Percentiles rank a stretch among this genome's conserved stretches.
phyloP scores from a whole-genome alignment of 129 eudicot genomes.

The Smallanthus sonchifolius region DNA sequence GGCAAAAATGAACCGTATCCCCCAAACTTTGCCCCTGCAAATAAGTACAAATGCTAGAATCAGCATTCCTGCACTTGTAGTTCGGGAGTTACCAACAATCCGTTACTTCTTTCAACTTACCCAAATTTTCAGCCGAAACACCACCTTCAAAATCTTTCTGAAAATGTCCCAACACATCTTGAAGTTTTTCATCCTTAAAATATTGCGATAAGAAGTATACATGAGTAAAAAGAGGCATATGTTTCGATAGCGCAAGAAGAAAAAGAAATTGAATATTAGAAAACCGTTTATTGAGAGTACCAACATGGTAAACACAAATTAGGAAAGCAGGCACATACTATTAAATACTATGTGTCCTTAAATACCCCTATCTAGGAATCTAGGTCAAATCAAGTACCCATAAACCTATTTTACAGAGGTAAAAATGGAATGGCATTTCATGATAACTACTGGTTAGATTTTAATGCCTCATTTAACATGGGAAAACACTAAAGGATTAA shows the following conservation, averaged over 20 bases:
- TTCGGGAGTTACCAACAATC: constrained; percentile 9
- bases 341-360: neutral
- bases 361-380: neutral
- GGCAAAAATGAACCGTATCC: constrained; percentile 98
- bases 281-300: neutral
- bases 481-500: neutral
- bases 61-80: constrained; percentile 35
- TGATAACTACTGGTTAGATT: neutral
- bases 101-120: constrained; percentile 47
- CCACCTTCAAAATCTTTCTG: constrained; percentile 99
- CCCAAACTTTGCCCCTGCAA: constrained; percentile 91
- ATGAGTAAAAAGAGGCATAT: constrained; percentile 11
- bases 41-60: constrained; percentile 36
- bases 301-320: neutral
- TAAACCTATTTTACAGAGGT: neutral
- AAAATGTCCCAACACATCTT: constrained; percentile 88
- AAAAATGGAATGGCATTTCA: neutral
- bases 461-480: neutral
- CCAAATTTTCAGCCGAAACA: constrained; percentile 92
- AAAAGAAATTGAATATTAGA: neutral
- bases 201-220: constrained; percentile 14
- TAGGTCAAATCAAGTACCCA: neutral
- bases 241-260: neutral
- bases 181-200: constrained; percentile 85
- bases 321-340: neutral